Base-by-base conservation (phyloP, 345 rosid species). In the Gynandropsis gynandra region DNA sequence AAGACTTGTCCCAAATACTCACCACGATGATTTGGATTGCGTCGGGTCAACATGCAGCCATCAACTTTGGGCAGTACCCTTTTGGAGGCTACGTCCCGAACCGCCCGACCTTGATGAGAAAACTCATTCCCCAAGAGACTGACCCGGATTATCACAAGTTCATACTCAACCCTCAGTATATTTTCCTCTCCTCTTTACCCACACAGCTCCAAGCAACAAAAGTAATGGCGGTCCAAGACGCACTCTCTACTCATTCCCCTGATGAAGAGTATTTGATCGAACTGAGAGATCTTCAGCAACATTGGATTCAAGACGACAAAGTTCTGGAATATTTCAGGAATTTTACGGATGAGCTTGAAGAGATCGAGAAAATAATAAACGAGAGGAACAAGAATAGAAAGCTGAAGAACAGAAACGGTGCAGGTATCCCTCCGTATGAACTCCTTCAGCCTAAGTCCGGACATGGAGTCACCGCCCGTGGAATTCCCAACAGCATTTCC, bases 171-270 rank as follows among this genome's bases (percentile, higher is more conserved):
- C 98, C 98, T n/a, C 95, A 83, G 47, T 62, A 9, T 12, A 66
- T 70, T 21, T 87, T 90, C 61, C 60, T 87, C 15, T 66, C 81
- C 12, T 76, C 95, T 5, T 56, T 90, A 63, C 85, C 98, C 0
- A 81, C 96, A 61, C 71, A 84, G 53, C 95, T 90, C 39, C 98
- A 90, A 71, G 92, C 96, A 16, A 84, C 95, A 4, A 90, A 90
- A 77, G 83, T 90, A 52, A 90, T 90, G 98, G 98, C 98, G 0
- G 96, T 80, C 8, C 98, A 90, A 63, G 82, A 90, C 59, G 79
- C 96, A 0, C 72, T 90, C 33, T 90, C 96, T 1, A 87, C 96
- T 16, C 98, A 90, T 63, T 82, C 98, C 1, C 56, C 81, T 0
- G 96, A 90, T 7, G 98, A 90, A 65, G 97, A 89, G 79, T 89